Conservation (phyloP, 2,329 filamentous ascomycete species). For the Aspergillus neotritici region DNA sequence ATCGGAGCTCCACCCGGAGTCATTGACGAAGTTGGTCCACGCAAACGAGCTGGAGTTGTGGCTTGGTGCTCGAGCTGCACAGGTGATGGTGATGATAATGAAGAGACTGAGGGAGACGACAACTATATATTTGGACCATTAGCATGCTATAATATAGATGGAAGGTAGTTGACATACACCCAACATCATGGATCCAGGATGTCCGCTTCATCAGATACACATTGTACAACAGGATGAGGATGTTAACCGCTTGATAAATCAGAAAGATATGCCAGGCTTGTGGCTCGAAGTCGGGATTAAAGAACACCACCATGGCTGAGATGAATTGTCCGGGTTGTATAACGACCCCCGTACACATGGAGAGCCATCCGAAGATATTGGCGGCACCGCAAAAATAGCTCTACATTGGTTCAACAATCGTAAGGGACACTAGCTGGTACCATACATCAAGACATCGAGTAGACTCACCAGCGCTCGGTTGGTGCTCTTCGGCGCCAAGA, state of each 20-base stretch:
- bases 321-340: constrained; percentile 20
- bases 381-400: constrained; percentile 18
- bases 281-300: too few species aligned
- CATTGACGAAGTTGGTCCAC: constrained; percentile 31
- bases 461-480: constrained; percentile 5
- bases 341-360: constrained; percentile 15
- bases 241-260: too few species aligned
- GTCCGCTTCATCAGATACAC: too few species aligned
- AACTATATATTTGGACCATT: constrained; percentile 14
- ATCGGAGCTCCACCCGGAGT: constrained; percentile 26
- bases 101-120: constrained; percentile 17
- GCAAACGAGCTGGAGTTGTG: too few species aligned
- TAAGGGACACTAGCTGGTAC: too few species aligned
- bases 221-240: too few species aligned
- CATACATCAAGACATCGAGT: too few species aligned
- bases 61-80: too few species aligned
- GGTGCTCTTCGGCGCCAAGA: constrained; percentile 14
- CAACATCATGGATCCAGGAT: too few species aligned
- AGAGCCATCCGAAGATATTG: constrained; percentile 21
- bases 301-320: constrained; percentile 1
- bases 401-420: constrained; percentile 5
- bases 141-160: constrained; percentile 13
- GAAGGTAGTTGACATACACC: too few species aligned
- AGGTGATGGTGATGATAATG: too few species aligned
- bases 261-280: too few species aligned